Evolutionary conservation across 352 stramenopile genomes (phyloP).

Genomic region (Pythium phragmitis): DNA sequence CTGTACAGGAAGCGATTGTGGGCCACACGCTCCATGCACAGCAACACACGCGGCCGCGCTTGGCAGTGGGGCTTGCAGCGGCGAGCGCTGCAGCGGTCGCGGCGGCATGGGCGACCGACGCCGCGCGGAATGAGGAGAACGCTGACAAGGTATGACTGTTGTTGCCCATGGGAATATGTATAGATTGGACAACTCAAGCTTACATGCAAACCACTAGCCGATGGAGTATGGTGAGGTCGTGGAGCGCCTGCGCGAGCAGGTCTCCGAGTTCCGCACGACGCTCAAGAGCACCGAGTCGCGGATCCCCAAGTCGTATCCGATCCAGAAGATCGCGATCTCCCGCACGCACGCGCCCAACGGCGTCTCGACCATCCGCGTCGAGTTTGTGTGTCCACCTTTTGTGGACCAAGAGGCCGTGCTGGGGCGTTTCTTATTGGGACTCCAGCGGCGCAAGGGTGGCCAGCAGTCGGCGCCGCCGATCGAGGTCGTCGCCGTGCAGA

Average conservation of each 20-base stretch:
- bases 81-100: slow-evolving; percentile 4
- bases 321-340: slow-evolving; percentile 85
- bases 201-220: slow-evolving; percentile 29
- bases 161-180: background rate
- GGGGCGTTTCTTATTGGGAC: slow-evolving; percentile 57
- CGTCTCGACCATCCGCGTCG: slow-evolving; percentile 81
- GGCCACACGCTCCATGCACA: slow-evolving; percentile 2
- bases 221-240: slow-evolving; percentile 67
- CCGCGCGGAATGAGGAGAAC: slow-evolving; percentile 9
- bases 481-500: slow-evolving; percentile 57
- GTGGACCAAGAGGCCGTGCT: slow-evolving; percentile 74
- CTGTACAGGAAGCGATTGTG: slow-evolving; percentile 4
- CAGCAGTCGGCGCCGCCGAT: slow-evolving; percentile 24
- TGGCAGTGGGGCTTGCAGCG: background rate
- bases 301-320: slow-evolving; percentile 73
- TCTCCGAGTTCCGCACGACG: slow-evolving; percentile 74
- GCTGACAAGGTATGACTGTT: slow-evolving; percentile 17
- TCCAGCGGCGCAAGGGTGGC: slow-evolving; percentile 35
- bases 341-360: slow-evolving; percentile 74
- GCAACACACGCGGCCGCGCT: background rate
- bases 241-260: slow-evolving; percentile 64
- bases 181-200: background rate
- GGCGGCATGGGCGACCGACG: background rate
- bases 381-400: slow-evolving; percentile 78
- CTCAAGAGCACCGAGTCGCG: slow-evolving; percentile 73